Conservation (phyloP, 306 rosid species). For the Dryas octopetala region DNA sequence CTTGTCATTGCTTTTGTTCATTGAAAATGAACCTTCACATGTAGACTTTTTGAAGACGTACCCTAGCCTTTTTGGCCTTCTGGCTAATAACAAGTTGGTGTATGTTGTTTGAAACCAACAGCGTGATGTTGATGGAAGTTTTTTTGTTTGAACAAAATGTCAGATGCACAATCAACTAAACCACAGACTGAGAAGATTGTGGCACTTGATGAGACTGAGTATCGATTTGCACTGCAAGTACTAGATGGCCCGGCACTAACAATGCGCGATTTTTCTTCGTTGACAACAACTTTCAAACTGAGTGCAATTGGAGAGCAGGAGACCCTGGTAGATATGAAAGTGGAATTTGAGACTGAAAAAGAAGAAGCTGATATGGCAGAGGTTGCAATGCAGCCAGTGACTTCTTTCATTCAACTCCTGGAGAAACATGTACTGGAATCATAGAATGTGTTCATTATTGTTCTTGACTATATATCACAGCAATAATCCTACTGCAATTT, state of each 20-base stretch:
- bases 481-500: no score
- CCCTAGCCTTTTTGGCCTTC: background rate
- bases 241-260: slow-evolving; percentile 18
- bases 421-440: background rate
- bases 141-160: background rate
- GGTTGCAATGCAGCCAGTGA: slow-evolving; percentile 4
- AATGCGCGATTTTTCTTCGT: slow-evolving; percentile 12
- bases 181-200: slow-evolving; percentile 22
- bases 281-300: slow-evolving; percentile 13
- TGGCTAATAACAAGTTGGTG: background rate
- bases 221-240: slow-evolving; percentile 8
- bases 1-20: background rate
- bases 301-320: slow-evolving; percentile 20
- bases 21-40: background rate
- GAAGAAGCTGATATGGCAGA: background rate
- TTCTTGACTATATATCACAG: no score
- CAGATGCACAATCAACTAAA: background rate
- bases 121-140: background rate
- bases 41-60: background rate
- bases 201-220: slow-evolving; percentile 14
- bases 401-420: background rate
- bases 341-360: background rate
- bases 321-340: slow-evolving; percentile 16
- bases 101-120: background rate
- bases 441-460: background rate